Evolutionary conservation across 2,329 filamentous ascomycete species (phyloP), one percentile per base, ranked within the genome.

Genomic region (Aspergillus aculeatus): DNA sequence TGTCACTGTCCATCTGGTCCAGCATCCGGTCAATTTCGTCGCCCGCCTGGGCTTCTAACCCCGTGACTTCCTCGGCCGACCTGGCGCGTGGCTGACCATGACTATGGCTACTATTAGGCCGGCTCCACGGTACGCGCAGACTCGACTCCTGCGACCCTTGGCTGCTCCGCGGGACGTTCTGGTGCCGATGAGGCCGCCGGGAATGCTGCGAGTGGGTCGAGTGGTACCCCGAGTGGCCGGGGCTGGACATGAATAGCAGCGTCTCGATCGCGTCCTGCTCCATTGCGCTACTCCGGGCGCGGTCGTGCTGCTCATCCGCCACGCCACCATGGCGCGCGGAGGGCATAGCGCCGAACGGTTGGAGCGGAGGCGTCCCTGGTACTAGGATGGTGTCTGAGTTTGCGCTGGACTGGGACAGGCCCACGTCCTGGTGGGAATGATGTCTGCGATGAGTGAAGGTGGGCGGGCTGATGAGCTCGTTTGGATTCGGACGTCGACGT

Each of bases 201-300:
- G 75, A 74, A 32, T 67, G 62, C 53, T 73, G 72, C n/a, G 75
- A 74, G 54, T 69, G 32, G 32, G 11, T 72, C 9, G 76, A 70
- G 48, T 75, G 75, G 61, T 78, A 79, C 1, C 76, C 77, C 5
- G 79, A 80, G 56, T 81, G 79, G 32, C 76, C 78, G 1, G 80
- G 80, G 56, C 80, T 82, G 47, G 78, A 80, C 80, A 82, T 81
- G 66, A 81, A 81, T 9, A 81, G 66, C 10, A 82, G 66, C 0
- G 79, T 81, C 66, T 82, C 80, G n/a, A 82, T 80, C 11, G 80
- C 80, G 60, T 82, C 80, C 61, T 80, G 76, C 62, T 82, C 80
- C 77, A 81, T 80, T 1, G 75, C 72, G 16, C 77, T 76, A 54
- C 74, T 80, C 61, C 79, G 76, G 50, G 75, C 77, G 5, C 77